Evolutionary conservation across 1,284 basidiomycete genomes (phyloP), one percentile per base, ranked within the genome.

Genomic region (Cronartium quercuum): DNA sequence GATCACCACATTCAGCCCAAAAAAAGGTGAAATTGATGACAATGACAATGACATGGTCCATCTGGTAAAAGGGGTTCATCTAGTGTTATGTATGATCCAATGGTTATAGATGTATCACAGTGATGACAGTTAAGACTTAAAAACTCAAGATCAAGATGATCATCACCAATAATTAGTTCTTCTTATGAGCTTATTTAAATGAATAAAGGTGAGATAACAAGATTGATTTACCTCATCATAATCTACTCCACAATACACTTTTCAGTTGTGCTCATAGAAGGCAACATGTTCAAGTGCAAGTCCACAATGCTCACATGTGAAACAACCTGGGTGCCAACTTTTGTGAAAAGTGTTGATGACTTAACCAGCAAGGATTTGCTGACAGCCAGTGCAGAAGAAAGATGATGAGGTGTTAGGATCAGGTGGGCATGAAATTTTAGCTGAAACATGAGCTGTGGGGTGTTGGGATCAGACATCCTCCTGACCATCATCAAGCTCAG

Each of bases 11-110:
- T 82, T 97, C 93, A 13, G 92, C 89, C 81, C 95, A 98, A 86
- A 98, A 98, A 84, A 98, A 98, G 83, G n/a, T n/a, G n/a, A n/a
- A n/a, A n/a, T n/a, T 98, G 95, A 73, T 94, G 89, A 78, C 95
- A 92, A 83, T 98, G 95, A 82, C 98, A 98, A 77, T 82, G 84
- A 7, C 85, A 81, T 0, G 77, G 77, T 21, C 60, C 58, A 34
- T 63, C 68, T 4, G 29, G 15, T 5, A 70, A 18, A 10, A 38
- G 75, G 57, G 78, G 88, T 85, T 80, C 91, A 21, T 90, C 91
- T 0, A 94, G 86, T 0, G 87, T 87, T 0, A 88, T 86, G 80
- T 70, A 70, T 29, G 92, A 88, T 81, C 94, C 90, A 80, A 98
- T 95, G 34, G 95, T 89, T 79, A 98, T 98, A 2, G 94, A 87